A percentile compares a stretch with the other conserved stretches of the same genome.
Conservation (phyloP, 257 asterid genomes). For the Handroanthus guayacan region DNA sequence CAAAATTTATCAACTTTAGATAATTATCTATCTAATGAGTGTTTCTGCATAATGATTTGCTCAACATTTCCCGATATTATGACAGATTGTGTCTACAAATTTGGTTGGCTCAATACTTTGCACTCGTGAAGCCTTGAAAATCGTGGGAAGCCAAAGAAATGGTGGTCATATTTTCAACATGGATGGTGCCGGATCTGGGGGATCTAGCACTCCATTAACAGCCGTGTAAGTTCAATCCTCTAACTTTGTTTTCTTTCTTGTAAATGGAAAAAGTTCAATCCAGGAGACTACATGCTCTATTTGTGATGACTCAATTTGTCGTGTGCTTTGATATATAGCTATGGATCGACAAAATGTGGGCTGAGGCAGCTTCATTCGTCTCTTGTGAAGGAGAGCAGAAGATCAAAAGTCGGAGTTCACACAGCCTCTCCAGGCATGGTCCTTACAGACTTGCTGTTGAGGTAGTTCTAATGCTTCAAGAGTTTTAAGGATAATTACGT, state of each 20-base stretch:
- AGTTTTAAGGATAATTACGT: too few species aligned
- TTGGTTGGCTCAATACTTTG: constrained; percentile 94
- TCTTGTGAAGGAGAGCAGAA: constrained; percentile 79
- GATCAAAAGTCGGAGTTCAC: constrained; percentile 89
- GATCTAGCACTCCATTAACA: constrained; percentile 97
- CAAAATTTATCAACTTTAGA: constrained; percentile 11
- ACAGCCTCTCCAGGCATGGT: constrained; percentile 99
- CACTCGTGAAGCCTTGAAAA: constrained; percentile 86
- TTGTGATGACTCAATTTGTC: constrained; percentile 27
- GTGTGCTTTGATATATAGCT: constrained; percentile 49
- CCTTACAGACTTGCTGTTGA: constrained; percentile 84
- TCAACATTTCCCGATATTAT: constrained; percentile 29
- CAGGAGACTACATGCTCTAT: constrained; percentile 8
- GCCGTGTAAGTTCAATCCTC: constrained; percentile 77
- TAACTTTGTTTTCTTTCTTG: neutral
- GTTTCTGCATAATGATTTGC: constrained; percentile 20
- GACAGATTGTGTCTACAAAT: constrained; percentile 94
- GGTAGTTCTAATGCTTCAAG: constrained; percentile 52
- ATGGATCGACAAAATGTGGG: constrained; percentile 98
- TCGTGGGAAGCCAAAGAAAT: constrained; percentile 66
- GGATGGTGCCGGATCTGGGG: constrained; percentile 99
- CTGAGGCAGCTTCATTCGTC: constrained; percentile 98
- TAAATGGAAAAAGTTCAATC: constrained; percentile 25
- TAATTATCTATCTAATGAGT: neutral
- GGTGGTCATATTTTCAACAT: constrained; percentile 97